Conservation (phyloP, 2,329 filamentous ascomycete genomes). For the Aaosphaeria arxii region DNA sequence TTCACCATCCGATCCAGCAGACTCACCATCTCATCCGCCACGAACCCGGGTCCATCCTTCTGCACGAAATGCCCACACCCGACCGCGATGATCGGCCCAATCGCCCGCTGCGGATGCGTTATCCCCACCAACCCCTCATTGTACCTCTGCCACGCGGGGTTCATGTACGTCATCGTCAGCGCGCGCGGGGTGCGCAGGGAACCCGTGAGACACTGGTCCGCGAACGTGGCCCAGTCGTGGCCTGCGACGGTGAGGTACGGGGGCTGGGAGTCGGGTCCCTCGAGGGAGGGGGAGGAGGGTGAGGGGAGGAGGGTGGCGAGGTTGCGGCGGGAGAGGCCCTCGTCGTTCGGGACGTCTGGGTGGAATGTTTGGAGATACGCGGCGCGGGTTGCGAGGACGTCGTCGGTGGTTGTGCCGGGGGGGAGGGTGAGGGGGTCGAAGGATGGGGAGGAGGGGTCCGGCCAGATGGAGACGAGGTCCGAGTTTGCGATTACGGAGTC, state of each 20-base stretch:
- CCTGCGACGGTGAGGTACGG: slow-evolving; percentile 52
- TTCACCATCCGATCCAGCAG: slow-evolving; percentile 35
- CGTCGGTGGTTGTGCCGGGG: slow-evolving; percentile 32
- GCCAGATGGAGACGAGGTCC: slow-evolving; percentile 55
- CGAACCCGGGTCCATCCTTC: slow-evolving; percentile 47
- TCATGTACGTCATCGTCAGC: slow-evolving; percentile 51
- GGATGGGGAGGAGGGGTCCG: slow-evolving; percentile 49
- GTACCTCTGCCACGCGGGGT: slow-evolving; percentile 54
- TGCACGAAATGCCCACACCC: slow-evolving; percentile 57
- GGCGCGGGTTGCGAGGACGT: slow-evolving; percentile 33
- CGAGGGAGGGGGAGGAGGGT: slow-evolving; percentile 42
- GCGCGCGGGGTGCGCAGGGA: slow-evolving; percentile 27
- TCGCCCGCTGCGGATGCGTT: slow-evolving; percentile 39
- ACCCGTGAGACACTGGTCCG: slow-evolving; percentile 42
- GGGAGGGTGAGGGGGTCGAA: slow-evolving; percentile 47
- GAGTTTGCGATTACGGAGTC: slow-evolving; percentile 59
- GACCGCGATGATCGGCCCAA: slow-evolving; percentile 47
- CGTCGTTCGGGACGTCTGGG: slow-evolving; percentile 49
- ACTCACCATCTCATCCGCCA: slow-evolving; percentile 28
- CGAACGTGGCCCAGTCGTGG: slow-evolving; percentile 54
- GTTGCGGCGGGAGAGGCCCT: slow-evolving; percentile 50
- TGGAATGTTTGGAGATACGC: slow-evolving; percentile 45
- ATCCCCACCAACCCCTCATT: slow-evolving; percentile 51
- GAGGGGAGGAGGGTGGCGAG: slow-evolving; percentile 44
- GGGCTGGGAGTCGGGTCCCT: slow-evolving; percentile 30